Evolutionary conservation across 1,284 basidiomycete genomes (phyloP).

Genomic region (Hortiboletus rubellus): DNA sequence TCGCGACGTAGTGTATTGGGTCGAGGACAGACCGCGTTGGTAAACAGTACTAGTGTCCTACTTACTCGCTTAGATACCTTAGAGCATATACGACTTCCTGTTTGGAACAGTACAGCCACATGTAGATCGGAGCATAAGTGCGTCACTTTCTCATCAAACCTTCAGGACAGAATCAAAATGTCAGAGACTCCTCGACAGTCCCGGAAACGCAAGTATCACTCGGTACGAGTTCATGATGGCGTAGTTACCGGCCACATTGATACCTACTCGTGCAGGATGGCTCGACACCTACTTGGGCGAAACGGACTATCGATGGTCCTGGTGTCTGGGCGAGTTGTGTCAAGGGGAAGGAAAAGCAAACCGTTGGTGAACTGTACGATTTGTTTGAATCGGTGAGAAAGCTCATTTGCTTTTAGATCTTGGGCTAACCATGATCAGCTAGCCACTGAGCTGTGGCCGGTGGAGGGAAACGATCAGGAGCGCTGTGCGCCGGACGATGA

Average conservation of each 20-base stretch:
- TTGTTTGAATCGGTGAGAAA: constrained; percentile 65
- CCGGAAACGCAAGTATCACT: constrained; percentile 36
- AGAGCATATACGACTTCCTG: background rate
- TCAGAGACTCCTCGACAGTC: constrained; percentile 17
- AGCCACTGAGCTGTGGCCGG: constrained; percentile 69
- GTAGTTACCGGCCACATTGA: constrained; percentile 3
- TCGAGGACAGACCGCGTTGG: background rate
- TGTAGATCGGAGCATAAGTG: background rate
- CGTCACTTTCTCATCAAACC: background rate
- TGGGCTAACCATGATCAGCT: constrained; percentile 45
- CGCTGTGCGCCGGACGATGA: constrained; percentile 32
- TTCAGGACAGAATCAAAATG: constrained; percentile 15
- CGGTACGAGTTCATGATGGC: constrained; percentile 20
- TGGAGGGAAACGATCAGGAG: constrained; percentile 22
- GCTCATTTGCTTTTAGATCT: background rate
- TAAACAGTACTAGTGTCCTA: background rate
- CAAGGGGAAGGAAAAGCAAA: constrained; percentile 77
- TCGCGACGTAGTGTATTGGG: constrained; percentile 10
- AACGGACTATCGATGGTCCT: constrained; percentile 67
- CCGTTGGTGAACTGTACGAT: constrained; percentile 73
- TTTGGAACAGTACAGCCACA: background rate
- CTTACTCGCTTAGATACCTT: constrained; percentile 24
- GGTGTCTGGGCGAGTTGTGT: constrained; percentile 81
- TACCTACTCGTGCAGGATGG: constrained; percentile 25
- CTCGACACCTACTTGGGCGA: constrained; percentile 58